phyloP scores from a whole-genome alignment of 176 grass and related monocot species.

The Luzula sylvatica region DNA sequence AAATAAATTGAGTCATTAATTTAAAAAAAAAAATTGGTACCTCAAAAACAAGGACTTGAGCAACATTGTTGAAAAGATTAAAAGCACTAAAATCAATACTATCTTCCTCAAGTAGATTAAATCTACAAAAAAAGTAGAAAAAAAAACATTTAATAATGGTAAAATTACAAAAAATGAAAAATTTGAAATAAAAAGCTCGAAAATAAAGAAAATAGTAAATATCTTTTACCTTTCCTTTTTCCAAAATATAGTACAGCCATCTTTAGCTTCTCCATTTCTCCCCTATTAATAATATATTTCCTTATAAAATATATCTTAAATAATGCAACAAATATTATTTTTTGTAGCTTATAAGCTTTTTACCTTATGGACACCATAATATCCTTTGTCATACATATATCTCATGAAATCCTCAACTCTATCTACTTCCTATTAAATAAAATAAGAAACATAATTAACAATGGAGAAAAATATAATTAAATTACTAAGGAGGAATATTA shows the following conservation, averaged over 20 bases:
- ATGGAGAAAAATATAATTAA: not conserved
- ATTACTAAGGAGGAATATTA: not conserved
- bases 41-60: slow-evolving; percentile 87
- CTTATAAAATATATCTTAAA: not conserved
- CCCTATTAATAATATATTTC: slow-evolving; percentile 26
- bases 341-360: slow-evolving; percentile 14
- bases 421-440: slow-evolving; percentile 62
- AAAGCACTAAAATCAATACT: slow-evolving; percentile 72
- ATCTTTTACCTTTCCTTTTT: slow-evolving; percentile 49
- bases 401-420: slow-evolving; percentile 40
- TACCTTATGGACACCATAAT: slow-evolving; percentile 68
- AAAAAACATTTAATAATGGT: slow-evolving; percentile 9
- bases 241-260: slow-evolving; percentile 92
- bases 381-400: slow-evolving; percentile 48
- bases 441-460: not conserved
- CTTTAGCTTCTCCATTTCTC: slow-evolving; percentile 53
- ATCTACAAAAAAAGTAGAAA: slow-evolving; percentile 43
- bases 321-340: no score
- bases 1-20: not conserved
- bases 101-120: slow-evolving; percentile 66
- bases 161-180: slow-evolving; percentile 13
- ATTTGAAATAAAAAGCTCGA: slow-evolving; percentile 2
- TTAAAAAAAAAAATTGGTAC: slow-evolving; percentile 16
- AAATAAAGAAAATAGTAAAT: no score
- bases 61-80: slow-evolving; percentile 83